These are phyloP conservation scores for Citeromyces hawaiiensis DNA, from an alignment of 1,139 yeast species.

Conservation along the genomic window DNA sequence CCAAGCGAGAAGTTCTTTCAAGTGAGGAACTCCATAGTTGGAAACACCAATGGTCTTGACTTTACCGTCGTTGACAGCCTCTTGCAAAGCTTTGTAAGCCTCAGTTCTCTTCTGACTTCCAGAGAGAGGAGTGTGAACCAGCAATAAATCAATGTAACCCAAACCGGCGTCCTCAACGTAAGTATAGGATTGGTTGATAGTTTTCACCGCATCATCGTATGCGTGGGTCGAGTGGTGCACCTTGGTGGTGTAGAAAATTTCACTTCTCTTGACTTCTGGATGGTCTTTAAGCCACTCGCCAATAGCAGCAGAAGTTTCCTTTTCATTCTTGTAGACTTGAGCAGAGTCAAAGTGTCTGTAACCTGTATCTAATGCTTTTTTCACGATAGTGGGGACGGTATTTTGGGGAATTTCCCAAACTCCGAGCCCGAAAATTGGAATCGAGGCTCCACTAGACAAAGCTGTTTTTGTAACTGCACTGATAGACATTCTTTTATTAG, in stretches of 20 bases:
- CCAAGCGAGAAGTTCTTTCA: conserved; percentile 47
- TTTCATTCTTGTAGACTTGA: conserved; percentile 38
- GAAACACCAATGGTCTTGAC: conserved; percentile 58
- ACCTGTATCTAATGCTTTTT: conserved; percentile 30
- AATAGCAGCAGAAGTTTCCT: conserved; percentile 41
- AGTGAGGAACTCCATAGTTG: conserved; percentile 50
- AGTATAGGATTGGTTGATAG: conserved; percentile 33
- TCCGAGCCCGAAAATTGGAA: conserved; percentile 37
- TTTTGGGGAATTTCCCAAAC: conserved; percentile 40
- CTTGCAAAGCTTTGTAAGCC: conserved; percentile 52
- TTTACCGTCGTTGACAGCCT: conserved; percentile 41
- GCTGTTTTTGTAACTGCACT: neutral
- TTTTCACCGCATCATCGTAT: conserved; percentile 40
- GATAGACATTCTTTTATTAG: conserved; percentile 1
- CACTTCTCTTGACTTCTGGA: conserved; percentile 32
- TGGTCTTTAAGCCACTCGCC: conserved; percentile 35
- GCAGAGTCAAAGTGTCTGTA: conserved; percentile 53
- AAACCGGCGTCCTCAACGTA: conserved; percentile 28
- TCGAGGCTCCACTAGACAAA: conserved; percentile 20
- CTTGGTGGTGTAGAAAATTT: conserved; percentile 64
- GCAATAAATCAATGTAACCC: conserved; percentile 35
- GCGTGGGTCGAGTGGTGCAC: conserved; percentile 48
- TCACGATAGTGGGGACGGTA: conserved; percentile 42
- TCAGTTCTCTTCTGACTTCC: conserved; percentile 37
- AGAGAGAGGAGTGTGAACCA: conserved; percentile 49